Base-by-base conservation (phyloP, 225 moss, liverwort and hornwort species). In the Rhytidiadelphus loreus region DNA sequence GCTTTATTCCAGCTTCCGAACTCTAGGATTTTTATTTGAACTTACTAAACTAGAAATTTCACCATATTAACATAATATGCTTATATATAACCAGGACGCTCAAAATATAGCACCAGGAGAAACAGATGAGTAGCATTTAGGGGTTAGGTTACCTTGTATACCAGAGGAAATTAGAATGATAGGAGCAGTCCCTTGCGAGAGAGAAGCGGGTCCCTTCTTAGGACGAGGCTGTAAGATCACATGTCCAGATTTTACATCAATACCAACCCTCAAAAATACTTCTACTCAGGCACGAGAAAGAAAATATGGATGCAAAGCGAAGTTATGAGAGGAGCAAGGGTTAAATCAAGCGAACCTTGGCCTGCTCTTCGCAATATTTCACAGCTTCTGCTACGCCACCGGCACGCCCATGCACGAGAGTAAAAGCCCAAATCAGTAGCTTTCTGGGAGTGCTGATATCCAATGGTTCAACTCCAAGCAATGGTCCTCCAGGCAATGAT, bases 361-460 rank as follows among this genome's bases (percentile, higher is more conserved):
- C 96, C 88, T 98, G 98, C 90, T 98, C 98, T 91, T 98, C 98
- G 89, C 97, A 97, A 68, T 96, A 94, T 93, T 95, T 98, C 77
- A 98, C 98, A 91, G 96, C 95, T 87, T 98, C 98, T 59, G 97
- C 90, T 70, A 97, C 90, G 84, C 93, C 95, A 78, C 96, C 95
- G 26, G 97, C 83, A 74, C 97, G 94, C 86, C 98, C 98, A 89
- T 94, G 95, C 71, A 97, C 95, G 48, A 98, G 96, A 68, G 95
- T 91, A 89, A 94, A 98, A 89, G 98, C 97, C 98, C 98, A 98
- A 75, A 98, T 92, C 63, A 98, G 91, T 77, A 98, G 90, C 88
- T 98, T 98, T 87, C 98, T 94, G 73, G 98, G 98, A 75, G 92
- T 95, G 88, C 98, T 98, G 74, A 98, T 85, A 90, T 98, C 98